phyloP scores from a whole-genome alignment of 2,329 filamentous ascomycete genomes.

The Ophiostoma piceae region DNA sequence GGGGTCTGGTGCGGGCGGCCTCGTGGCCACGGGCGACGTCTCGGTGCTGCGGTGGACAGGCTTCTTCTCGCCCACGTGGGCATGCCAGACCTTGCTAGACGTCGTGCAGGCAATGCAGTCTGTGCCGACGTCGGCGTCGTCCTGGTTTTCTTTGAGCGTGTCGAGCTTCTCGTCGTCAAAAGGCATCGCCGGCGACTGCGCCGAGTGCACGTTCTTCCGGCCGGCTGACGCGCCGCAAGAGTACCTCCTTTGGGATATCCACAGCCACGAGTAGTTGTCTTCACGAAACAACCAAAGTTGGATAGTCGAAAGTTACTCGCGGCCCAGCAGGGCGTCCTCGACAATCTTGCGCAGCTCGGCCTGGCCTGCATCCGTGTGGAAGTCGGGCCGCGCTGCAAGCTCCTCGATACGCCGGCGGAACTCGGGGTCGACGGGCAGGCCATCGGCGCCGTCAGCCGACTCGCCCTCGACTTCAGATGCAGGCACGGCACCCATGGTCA shows the following conservation, averaged over 20 bases:
- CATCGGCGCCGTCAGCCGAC: neutral
- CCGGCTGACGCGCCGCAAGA: constrained; percentile 46
- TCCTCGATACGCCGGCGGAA: constrained; percentile 85
- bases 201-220: constrained; percentile 51
- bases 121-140: constrained; percentile 31
- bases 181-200: constrained; percentile 40
- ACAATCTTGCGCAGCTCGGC: constrained; percentile 71
- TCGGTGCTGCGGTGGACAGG: constrained; percentile 56
- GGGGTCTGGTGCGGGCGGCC: neutral
- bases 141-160: constrained; percentile 54
- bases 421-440: constrained; percentile 66
- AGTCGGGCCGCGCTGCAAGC: constrained; percentile 75
- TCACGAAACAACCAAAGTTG: neutral
- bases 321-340: constrained; percentile 61
- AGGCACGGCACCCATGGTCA: constrained; percentile 62
- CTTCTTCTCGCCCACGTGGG: constrained; percentile 51
- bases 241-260: constrained; percentile 58
- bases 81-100: constrained; percentile 44
- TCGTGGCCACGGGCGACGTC: constrained; percentile 29
- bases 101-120: constrained; percentile 42
- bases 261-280: constrained; percentile 37
- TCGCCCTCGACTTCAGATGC: constrained; percentile 42
- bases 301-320: neutral
- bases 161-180: constrained; percentile 47
- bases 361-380: constrained; percentile 75